These are phyloP conservation scores for Physcomitrellopsis africana DNA, from an alignment of 225 moss, liverwort and hornwort species.

Conservation along the genomic window DNA sequence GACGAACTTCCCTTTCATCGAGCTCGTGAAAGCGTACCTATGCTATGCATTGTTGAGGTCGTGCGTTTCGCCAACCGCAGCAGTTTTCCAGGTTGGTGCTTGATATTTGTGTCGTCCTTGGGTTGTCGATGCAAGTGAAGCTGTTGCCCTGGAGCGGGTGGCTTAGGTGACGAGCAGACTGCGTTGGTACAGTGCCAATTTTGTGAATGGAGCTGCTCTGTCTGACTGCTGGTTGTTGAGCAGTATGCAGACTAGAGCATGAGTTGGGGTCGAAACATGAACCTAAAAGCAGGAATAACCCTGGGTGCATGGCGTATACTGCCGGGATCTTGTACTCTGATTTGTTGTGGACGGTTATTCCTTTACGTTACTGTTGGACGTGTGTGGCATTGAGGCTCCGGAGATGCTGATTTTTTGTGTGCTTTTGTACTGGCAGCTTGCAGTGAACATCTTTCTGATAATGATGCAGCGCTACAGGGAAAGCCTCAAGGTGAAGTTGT, in stretches of 20 bases:
- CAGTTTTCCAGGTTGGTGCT: constrained; percentile 81
- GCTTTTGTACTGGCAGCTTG: constrained; percentile 59
- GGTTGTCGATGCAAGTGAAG: not conserved
- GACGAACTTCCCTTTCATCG: constrained; percentile 86
- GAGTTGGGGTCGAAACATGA: constrained; percentile 21
- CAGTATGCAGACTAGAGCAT: not conserved
- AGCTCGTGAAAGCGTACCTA: constrained; percentile 92
- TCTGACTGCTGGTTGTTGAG: constrained; percentile 10
- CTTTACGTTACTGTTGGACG: constrained; percentile 9
- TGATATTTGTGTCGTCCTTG: not conserved
- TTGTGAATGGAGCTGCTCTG: not conserved
- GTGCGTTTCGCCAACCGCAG: constrained; percentile 76
- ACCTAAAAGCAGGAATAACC: constrained; percentile 19
- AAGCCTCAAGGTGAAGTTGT: constrained; percentile 64
- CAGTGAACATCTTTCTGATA: constrained; percentile 80
- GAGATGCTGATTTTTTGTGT: constrained; percentile 34
- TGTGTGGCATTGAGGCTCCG: constrained; percentile 17
- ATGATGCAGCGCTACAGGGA: constrained; percentile 83
- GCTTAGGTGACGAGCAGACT: constrained; percentile 7
- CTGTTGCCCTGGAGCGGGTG: constrained; percentile 4
- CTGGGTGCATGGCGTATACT: constrained; percentile 21
- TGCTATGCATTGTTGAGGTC: constrained; percentile 96
- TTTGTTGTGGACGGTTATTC: constrained; percentile 11
- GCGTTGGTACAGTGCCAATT: constrained; percentile 1
- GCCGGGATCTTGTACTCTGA: constrained; percentile 4